Percentiles rank a stretch among this genome's conserved stretches.
phyloP scores from a whole-genome alignment of 1,284 basidiomycete genomes.

The Gomphus sp. region DNA sequence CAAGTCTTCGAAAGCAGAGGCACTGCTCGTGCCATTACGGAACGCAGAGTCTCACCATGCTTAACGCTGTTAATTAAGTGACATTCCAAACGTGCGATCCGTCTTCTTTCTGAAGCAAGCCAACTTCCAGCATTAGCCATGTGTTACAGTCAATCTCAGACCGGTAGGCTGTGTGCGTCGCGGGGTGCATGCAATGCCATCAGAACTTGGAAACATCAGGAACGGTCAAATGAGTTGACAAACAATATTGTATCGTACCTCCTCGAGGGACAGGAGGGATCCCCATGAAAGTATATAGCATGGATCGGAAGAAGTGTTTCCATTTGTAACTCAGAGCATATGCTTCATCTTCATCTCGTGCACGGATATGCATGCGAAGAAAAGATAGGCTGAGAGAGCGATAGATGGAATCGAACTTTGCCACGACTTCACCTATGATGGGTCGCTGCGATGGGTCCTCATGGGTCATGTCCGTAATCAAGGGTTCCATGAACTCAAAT shows the following conservation, averaged over 20 bases:
- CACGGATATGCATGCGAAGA: neutral
- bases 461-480: constrained; percentile 24
- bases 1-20: no score
- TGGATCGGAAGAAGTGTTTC: neutral
- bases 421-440: constrained; percentile 22
- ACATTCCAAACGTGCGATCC: no score
- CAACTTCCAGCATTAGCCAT: no score
- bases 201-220: no score
- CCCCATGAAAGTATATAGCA: neutral
- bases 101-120: no score
- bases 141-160: no score
- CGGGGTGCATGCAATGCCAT: no score
- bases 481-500: constrained; percentile 24
- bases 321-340: constrained; percentile 14
- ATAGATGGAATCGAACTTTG: neutral
- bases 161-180: no score
- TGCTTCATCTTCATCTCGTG: neutral
- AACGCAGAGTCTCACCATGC: no score
- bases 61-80: no score
- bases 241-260: neutral
- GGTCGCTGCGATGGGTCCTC: constrained; percentile 23
- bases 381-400: neutral
- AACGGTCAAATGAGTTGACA: no score
- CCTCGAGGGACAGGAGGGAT: neutral
- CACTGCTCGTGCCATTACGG: no score